These are phyloP conservation scores for Starmerella tilneyi DNA, from an alignment of 805 yeast species.

Conservation along the genomic window DNA sequence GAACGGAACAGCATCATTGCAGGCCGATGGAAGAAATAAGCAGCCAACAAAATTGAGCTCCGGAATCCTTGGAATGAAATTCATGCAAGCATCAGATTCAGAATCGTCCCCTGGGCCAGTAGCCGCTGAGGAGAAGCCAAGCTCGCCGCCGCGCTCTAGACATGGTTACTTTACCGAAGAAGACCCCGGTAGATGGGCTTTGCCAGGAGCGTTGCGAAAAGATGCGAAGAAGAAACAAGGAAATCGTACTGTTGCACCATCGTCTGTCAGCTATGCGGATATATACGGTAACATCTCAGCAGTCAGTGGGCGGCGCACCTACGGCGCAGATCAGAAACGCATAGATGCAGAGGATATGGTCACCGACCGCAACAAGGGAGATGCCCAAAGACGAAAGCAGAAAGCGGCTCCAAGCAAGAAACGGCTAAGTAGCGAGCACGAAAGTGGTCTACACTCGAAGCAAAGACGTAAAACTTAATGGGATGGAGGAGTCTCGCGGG, in stretches of 20 bases:
- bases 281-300: constrained; percentile 6
- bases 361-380: background rate
- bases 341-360: constrained; percentile 9
- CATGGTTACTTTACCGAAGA: background rate
- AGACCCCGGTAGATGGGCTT: constrained; percentile 21
- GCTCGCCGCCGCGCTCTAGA: background rate
- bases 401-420: background rate
- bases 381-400: background rate
- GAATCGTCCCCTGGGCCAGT: background rate
- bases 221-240: too few species aligned
- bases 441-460: background rate
- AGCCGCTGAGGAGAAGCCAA: background rate
- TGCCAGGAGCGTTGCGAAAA: background rate
- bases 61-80: constrained; percentile 26
- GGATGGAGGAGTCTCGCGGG: too few species aligned
- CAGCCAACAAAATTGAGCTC: constrained; percentile 21
- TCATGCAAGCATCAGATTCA: constrained; percentile 21
- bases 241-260: too few species aligned
- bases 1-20: background rate
- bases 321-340: constrained; percentile 8
- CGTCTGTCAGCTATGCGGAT: constrained; percentile 10
- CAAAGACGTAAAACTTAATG: background rate
- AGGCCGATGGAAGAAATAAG: background rate
- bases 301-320: constrained; percentile 9
- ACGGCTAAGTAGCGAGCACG: constrained; percentile 5